These are phyloP conservation scores for Exophiala oligosperma DNA, from an alignment of 2,329 filamentous ascomycete genomes.

Conservation along the genomic window DNA sequence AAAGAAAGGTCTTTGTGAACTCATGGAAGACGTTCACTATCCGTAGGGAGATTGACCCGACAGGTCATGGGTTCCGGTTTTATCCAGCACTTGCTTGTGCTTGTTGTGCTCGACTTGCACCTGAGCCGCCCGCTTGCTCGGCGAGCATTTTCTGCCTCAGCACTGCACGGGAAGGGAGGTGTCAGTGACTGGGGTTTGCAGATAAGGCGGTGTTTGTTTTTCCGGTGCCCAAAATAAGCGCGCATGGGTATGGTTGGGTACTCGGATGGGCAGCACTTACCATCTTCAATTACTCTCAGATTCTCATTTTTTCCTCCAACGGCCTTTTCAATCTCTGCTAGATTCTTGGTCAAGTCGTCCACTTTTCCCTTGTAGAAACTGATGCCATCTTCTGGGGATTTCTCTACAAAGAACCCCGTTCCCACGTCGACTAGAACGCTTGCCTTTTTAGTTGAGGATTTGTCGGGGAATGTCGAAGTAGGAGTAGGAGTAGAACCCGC, in stretches of 20 bases:
- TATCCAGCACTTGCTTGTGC: constrained; percentile 27
- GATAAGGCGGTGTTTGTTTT: no score
- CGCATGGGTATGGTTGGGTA: no score
- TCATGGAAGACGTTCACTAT: no score
- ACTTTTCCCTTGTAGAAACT: constrained; percentile 70
- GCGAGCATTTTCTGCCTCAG: constrained; percentile 54
- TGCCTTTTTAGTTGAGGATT: constrained; percentile 38
- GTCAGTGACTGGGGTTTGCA: neutral
- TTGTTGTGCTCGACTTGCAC: constrained; percentile 3
- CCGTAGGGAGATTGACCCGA: no score
- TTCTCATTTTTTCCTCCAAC: constrained; percentile 79
- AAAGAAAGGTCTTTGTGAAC: neutral
- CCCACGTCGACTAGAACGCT: constrained; percentile 88
- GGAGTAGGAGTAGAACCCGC: constrained; percentile 52
- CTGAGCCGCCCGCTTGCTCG: constrained; percentile 34
- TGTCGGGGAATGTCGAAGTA: neutral
- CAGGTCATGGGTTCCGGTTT: no score
- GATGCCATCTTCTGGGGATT: constrained; percentile 63
- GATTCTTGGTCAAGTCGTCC: constrained; percentile 63
- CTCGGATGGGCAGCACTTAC: constrained; percentile 46
- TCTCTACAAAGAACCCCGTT: constrained; percentile 93
- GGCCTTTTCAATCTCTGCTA: constrained; percentile 68
- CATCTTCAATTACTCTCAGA: constrained; percentile 84
- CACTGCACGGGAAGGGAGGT: constrained; percentile 35
- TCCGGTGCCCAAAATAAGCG: neutral